Evolutionary conservation across 1,139 yeast genomes (phyloP), one percentile per base, ranked within the genome.

Genomic region (Wickerhamiella pararugosa): DNA sequence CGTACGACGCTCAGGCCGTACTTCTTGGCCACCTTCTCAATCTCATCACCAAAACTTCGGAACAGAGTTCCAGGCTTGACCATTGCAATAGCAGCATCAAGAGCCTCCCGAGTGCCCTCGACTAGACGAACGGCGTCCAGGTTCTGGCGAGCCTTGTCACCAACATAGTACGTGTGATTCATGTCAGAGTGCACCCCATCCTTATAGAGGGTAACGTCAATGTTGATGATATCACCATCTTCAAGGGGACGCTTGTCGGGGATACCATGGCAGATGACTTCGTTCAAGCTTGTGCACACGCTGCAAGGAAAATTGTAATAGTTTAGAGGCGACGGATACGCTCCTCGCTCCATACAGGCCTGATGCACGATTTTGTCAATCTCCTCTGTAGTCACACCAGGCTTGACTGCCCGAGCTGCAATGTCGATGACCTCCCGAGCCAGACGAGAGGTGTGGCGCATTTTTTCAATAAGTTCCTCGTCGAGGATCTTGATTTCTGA

Each of bases 111-210:
- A 1, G 96, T 77, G 29, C 98, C 90, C 61, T 92, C 99, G 9
- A 90, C 95, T 37, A 92, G 72, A 48, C 90, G 75, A 42, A 90
- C 90, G 11, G 75, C 69, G 46, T 84, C 94, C 35, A 82, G 78
- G 58, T 82, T 66, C 9, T 68, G 56, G 54, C 73, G 76, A 36
- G 94, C 86, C 61, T 81, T 80, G 43, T 84, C 95, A 8, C 98
- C 98, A 26, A 92, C 94, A 57, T 90, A 92, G 61, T 87, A 90
- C 1, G 98, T 92, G 62, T 90, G 98, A 61, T 92, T 92, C 59
- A 92, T 67, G 62, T 92, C 99, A 4, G 95, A 79, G 63, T 92
- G 97, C 64, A 77, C 75, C 1, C 98, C 98, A 53, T 80, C 75
- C 61, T 80, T 75, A 65, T 71, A 90, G 43, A 92, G 62, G 4